phyloP scores from a whole-genome alignment of 768 basidiomycete species.

The Rhodotorula taiwanensis region DNA sequence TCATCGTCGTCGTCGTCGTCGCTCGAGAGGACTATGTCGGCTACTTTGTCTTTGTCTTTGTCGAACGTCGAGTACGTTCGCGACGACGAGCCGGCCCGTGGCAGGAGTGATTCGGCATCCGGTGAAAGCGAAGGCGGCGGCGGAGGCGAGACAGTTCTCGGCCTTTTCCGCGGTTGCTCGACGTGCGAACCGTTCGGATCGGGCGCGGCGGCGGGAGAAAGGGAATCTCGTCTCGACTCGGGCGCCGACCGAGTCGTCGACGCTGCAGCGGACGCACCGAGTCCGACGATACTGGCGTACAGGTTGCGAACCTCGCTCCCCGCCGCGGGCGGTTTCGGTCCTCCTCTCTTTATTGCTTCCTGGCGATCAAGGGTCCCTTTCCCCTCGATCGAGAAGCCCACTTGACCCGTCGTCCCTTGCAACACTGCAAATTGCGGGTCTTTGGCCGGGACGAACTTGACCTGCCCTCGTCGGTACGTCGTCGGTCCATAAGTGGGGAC shows the following conservation, averaged over 20 bases:
- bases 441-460: slow-evolving; percentile 15
- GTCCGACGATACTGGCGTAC: slow-evolving; percentile 1
- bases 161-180: too few species aligned
- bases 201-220: too few species aligned
- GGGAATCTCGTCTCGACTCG: background rate
- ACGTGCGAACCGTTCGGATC: too few species aligned
- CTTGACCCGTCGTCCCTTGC: background rate
- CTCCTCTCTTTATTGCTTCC: too few species aligned
- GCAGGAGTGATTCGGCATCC: background rate
- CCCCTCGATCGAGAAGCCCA: too few species aligned
- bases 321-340: too few species aligned
- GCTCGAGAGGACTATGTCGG: slow-evolving; percentile 27
- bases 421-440: background rate
- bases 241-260: background rate
- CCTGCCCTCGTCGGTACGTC: slow-evolving; percentile 7
- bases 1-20: slow-evolving; percentile 8
- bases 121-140: background rate
- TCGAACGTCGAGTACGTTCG: background rate
- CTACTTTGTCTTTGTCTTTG: background rate
- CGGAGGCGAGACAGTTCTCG: too few species aligned
- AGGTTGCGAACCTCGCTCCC: background rate
- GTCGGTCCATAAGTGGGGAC: slow-evolving; percentile 24
- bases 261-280: background rate
- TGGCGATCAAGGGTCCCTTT: background rate
- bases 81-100: too few species aligned